Base-by-base conservation (phyloP, 176 grass and related monocot species). In the Oryza rufipogon region DNA sequence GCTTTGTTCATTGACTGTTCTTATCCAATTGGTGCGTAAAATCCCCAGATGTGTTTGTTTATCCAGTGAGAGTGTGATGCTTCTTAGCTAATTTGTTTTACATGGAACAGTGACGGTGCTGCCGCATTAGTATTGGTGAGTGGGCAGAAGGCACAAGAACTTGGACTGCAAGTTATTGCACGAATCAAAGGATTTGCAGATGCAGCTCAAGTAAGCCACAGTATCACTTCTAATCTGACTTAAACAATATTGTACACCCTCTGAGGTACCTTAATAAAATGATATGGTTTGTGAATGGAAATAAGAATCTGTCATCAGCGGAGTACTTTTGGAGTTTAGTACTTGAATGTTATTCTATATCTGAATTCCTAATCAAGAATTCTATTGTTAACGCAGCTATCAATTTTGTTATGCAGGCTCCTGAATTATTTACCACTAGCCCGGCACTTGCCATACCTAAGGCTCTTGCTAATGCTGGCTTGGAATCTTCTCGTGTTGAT, bases 371-470 rank as follows among this genome's bases (percentile, higher is more conserved):
- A 71, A 42, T 51, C 6, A 0, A 7, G 11, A 70, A 38, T 23
- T 46, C 5, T 54, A 70, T 54, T 70, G 49, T 34, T 80, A 33
- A 80, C 20, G 13, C 2, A 47, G 38, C 0, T 14, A 34, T 3
- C 17, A 14, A 1, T 51, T 60, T 41, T 13, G 8, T 68, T 84
- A 80, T 83, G 36, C 64, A 98, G 96, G 93, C 96, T 64, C 91
- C 96, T 0, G 96, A 98, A 84, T 71, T 98, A 61, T 98, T 98
- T 84, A 98, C 93, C 52, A 98, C 96, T 45, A 70, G 91, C 3
- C 96, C 96, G 28, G 96, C 96, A 80, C 83, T 95, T 42, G 96
- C 96, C 19, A 95, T 98, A 75, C 96, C 96, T 15, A 98, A 95
- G 78, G 96, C 96, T 68, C 80, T 98, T 4, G 15, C 73, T 4